phyloP scores from a whole-genome alignment of 371 early-diverging fungal species.

The Nematocida sp. region DNA sequence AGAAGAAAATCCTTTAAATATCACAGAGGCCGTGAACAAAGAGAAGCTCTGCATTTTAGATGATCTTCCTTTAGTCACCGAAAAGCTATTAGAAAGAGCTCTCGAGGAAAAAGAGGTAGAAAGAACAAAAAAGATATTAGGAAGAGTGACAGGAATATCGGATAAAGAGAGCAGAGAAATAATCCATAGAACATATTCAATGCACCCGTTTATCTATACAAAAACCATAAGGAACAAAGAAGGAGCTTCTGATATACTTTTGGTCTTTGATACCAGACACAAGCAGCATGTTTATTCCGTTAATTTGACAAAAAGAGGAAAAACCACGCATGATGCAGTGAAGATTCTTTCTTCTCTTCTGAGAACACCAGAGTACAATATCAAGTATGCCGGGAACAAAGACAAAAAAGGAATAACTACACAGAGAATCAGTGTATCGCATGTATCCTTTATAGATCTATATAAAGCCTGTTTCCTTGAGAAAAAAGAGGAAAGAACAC shows the following conservation, averaged over 20 bases:
- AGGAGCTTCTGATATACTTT: background rate
- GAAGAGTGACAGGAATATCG: conserved; percentile 2
- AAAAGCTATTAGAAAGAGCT: background rate
- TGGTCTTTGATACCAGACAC: conserved; percentile 36
- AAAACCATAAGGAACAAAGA: conserved; percentile 46
- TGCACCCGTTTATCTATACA: conserved; percentile 59
- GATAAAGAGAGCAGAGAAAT: conserved; percentile 56
- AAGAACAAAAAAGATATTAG: background rate
- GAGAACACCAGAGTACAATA: conserved; percentile 62
- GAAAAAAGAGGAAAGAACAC: background rate
- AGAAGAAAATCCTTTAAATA: background rate
- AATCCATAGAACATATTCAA: conserved; percentile 52
- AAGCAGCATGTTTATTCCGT: conserved; percentile 49
- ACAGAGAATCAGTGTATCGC: conserved; percentile 74
- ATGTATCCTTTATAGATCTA: conserved; percentile 51
- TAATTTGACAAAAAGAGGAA: conserved; percentile 57
- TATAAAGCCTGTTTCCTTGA: conserved; percentile 28
- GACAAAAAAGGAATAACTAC: conserved; percentile 87
- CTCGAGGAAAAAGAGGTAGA: background rate
- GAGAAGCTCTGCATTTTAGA: background rate
- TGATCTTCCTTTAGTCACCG: background rate
- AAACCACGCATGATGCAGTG: conserved; percentile 56
- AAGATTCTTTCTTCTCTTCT: conserved; percentile 49
- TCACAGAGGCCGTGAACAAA: background rate
- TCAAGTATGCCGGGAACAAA: conserved; percentile 91